A percentile compares a stretch with the other conserved stretches of the same genome.
These are phyloP conservation scores for Alternaria gansuensis DNA, from an alignment of 2,329 filamentous ascomycete species.

Conservation along the genomic window DNA sequence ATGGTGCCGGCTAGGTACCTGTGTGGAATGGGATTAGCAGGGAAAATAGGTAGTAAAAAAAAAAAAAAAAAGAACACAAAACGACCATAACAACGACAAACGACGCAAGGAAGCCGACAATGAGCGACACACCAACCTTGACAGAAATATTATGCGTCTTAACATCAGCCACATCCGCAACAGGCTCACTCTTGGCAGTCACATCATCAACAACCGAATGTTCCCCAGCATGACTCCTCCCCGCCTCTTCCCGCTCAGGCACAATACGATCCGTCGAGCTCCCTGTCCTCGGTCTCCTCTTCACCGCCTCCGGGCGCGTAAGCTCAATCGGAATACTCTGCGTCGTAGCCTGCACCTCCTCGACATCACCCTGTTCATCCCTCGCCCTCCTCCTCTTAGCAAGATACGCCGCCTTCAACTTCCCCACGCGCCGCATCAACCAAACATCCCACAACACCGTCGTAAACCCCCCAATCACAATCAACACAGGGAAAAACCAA, in stretches of 20 bases:
- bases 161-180: constrained; percentile 30
- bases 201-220: constrained; percentile 11
- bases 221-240: constrained; percentile 14
- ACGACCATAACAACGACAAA: constrained; percentile 66
- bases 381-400: constrained; percentile 30
- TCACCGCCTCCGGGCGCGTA: constrained; percentile 31
- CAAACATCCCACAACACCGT: constrained; percentile 67
- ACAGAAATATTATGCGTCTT: constrained; percentile 51
- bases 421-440: constrained; percentile 56
- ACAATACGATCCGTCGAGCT: constrained; percentile 32
- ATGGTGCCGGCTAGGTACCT: constrained; percentile 71
- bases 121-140: constrained; percentile 51
- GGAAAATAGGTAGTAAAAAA: too few relatives aligned
- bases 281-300: constrained; percentile 31
- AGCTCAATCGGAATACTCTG: constrained; percentile 27
- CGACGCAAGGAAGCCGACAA: constrained; percentile 61
- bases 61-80: too few relatives aligned
- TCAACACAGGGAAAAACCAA: constrained; percentile 77
- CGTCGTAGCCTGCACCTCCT: constrained; percentile 27
- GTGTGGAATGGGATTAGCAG: background rate
- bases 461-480: constrained; percentile 63
- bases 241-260: constrained; percentile 16
- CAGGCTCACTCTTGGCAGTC: background rate
- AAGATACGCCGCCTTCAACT: constrained; percentile 33
- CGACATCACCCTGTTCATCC: constrained; percentile 31